These are phyloP conservation scores for Mortierella sp. DNA, from an alignment of 371 early-diverging fungal species.

Conservation along the genomic window DNA sequence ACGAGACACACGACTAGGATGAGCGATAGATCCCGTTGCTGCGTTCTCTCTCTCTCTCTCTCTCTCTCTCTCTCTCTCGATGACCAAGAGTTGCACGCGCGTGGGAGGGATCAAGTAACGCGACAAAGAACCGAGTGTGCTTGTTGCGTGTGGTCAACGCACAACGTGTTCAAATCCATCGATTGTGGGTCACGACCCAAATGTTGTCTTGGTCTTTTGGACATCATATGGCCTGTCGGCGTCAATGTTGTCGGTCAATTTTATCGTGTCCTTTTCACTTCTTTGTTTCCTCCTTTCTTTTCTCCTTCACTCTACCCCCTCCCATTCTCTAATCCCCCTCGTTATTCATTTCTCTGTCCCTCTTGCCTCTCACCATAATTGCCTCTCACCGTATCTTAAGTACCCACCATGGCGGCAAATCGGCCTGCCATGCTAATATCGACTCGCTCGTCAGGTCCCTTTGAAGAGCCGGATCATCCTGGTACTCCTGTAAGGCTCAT, in stretches of 20 bases:
- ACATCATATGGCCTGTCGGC: not conserved
- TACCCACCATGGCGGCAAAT: constrained; percentile 11
- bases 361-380: too few relatives aligned
- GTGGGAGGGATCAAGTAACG: not conserved
- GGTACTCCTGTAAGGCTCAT: not conserved
- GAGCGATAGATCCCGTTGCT: not conserved
- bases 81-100: not conserved
- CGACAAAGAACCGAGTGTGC: too few relatives aligned
- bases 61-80: not conserved
- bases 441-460: constrained; percentile 5
- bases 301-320: not conserved
- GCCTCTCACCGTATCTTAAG: too few relatives aligned
- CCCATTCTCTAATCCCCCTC: not conserved
- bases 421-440: constrained; percentile 21
- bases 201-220: not conserved
- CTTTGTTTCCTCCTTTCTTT: not conserved
- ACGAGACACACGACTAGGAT: not conserved
- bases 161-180: not conserved
- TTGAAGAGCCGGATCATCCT: not conserved
- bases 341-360: too few relatives aligned
- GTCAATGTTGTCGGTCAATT: not conserved
- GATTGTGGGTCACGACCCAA: not conserved
- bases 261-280: not conserved
- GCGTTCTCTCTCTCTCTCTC: not conserved
- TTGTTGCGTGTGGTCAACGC: not conserved